These are phyloP conservation scores for Pichia sp. DNA, from an alignment of 1,139 yeast genomes.

Conservation along the genomic window DNA sequence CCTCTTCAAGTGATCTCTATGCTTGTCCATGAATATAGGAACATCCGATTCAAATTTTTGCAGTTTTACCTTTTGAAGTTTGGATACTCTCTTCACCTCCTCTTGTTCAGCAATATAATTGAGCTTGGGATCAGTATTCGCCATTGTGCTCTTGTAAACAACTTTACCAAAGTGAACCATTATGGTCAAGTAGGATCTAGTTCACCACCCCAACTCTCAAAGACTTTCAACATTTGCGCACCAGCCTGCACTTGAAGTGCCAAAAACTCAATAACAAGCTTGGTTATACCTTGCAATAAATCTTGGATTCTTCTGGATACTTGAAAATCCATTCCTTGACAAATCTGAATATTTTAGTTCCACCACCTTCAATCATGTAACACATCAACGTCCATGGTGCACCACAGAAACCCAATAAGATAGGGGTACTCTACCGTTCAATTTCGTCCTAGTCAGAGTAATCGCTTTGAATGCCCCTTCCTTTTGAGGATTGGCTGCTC, in stretches of 20 bases:
- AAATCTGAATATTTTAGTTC: conserved; percentile 82
- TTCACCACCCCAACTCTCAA: conserved; percentile 98
- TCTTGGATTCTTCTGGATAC: conserved; percentile 63
- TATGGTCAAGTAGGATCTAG: too few species aligned
- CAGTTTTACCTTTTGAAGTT: too few species aligned
- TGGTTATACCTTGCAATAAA: conserved; percentile 72
- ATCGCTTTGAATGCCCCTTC: conserved; percentile 95
- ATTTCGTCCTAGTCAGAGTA: conserved; percentile 74
- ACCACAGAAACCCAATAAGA: conserved; percentile 91
- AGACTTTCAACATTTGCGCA: conserved; percentile 94
- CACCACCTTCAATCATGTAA: conserved; percentile 98
- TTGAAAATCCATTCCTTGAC: conserved; percentile 90
- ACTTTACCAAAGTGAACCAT: too few species aligned
- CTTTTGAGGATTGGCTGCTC: too few species aligned
- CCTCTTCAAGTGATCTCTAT: too few species aligned
- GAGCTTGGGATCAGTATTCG: too few species aligned
- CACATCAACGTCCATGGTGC: conserved; percentile 98
- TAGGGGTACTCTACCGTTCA: conserved; percentile 89
- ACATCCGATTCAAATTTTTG: too few species aligned
- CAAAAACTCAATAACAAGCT: conserved; percentile 84
- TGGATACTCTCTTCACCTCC: too few species aligned
- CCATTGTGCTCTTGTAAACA: too few species aligned
- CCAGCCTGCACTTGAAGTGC: conserved; percentile 97
- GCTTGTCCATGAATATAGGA: too few species aligned
- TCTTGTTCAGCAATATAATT: too few species aligned